These are phyloP conservation scores for Mollisia scopiformis DNA, from an alignment of 2,329 filamentous ascomycete species.

Conservation along the genomic window DNA sequence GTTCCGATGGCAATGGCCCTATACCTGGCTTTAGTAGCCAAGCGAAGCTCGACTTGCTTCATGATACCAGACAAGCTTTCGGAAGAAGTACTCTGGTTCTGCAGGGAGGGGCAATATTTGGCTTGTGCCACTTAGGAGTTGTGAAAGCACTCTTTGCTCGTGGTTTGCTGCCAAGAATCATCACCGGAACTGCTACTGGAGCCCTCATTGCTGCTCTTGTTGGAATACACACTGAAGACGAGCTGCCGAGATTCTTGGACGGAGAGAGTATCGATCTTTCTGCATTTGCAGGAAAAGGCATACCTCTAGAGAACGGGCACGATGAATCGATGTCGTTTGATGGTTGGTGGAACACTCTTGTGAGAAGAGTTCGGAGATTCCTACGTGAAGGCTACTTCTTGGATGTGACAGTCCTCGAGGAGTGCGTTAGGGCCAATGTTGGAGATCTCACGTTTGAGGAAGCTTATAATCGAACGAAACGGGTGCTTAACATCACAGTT, in stretches of 20 bases:
- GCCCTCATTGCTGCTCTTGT: constrained; percentile 89
- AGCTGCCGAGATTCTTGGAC: constrained; percentile 75
- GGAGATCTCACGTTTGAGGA: constrained; percentile 93
- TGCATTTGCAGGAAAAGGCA: constrained; percentile 62
- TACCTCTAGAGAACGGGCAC: constrained; percentile 34
- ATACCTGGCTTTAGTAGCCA: constrained; percentile 43
- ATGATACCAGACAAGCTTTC: constrained; percentile 86
- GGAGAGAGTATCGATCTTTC: constrained; percentile 82
- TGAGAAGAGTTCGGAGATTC: constrained; percentile 70
- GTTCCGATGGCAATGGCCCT: constrained; percentile 39
- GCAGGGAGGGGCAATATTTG: constrained; percentile 90
- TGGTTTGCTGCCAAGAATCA: constrained; percentile 83
- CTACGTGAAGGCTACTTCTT: constrained; percentile 79
- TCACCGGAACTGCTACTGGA: constrained; percentile 88
- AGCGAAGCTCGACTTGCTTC: constrained; percentile 80
- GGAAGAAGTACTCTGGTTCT: constrained; percentile 84
- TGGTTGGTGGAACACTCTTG: constrained; percentile 57
- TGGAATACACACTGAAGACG: constrained; percentile 83
- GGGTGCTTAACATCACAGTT: constrained; percentile 90
- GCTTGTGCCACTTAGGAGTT: constrained; percentile 86
- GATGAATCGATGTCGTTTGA: constrained; percentile 42
- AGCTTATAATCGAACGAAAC: constrained; percentile 82
- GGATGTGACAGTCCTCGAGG: constrained; percentile 79
- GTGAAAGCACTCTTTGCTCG: constrained; percentile 84
- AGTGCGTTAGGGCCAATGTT: constrained; percentile 82